phyloP scores from a whole-genome alignment of 805 yeast species.

The Yueomyces sinensis region DNA sequence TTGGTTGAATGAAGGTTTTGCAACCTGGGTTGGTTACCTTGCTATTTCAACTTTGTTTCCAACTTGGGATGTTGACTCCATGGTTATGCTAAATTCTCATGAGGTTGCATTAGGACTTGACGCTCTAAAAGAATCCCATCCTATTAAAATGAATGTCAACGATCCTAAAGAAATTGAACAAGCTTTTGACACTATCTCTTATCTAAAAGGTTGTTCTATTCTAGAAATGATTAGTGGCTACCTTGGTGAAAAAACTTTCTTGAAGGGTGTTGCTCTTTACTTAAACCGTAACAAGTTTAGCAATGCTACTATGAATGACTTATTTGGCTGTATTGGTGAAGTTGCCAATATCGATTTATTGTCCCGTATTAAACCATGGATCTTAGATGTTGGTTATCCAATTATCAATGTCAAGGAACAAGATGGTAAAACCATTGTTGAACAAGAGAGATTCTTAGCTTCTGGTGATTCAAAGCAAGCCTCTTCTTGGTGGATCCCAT shows the following conservation, averaged over 20 bases:
- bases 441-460: slow-evolving; percentile 5
- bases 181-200: slow-evolving; percentile 71
- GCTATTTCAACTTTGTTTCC: slow-evolving; percentile 62
- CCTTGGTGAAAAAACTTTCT: slow-evolving; percentile 54
- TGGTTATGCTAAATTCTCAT: slow-evolving; percentile 7
- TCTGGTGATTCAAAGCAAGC: background rate
- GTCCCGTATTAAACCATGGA: slow-evolving; percentile 40
- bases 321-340: slow-evolving; percentile 48
- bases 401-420: slow-evolving; percentile 37
- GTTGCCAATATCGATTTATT: slow-evolving; percentile 45
- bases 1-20: slow-evolving; percentile 86
- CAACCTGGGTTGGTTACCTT: slow-evolving; percentile 51
- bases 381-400: slow-evolving; percentile 62
- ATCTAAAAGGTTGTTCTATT: slow-evolving; percentile 68
- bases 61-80: slow-evolving; percentile 54
- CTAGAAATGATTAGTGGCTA: slow-evolving; percentile 64
- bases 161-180: slow-evolving; percentile 72
- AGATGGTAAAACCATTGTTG: slow-evolving; percentile 1
- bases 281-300: slow-evolving; percentile 48
- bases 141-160: slow-evolving; percentile 70
- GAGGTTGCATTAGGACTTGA: slow-evolving; percentile 35
- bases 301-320: slow-evolving; percentile 62
- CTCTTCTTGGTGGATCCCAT: slow-evolving; percentile 43
- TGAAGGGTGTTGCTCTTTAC: slow-evolving; percentile 61
- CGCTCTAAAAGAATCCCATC: slow-evolving; percentile 54